These are phyloP conservation scores for Luffa aegyptiaca DNA, from an alignment of 306 rosid species.

Conservation along the genomic window DNA sequence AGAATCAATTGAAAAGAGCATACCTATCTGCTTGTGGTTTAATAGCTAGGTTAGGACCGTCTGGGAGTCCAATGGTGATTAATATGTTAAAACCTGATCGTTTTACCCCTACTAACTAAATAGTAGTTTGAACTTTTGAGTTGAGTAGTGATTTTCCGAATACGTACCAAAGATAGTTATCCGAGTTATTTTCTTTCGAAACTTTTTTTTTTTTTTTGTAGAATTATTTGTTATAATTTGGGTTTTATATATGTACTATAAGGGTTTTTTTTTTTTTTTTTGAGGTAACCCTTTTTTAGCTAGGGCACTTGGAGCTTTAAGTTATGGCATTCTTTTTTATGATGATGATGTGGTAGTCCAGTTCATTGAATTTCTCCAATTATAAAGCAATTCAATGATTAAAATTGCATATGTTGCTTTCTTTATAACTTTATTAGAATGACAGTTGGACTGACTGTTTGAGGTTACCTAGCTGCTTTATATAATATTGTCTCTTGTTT, in stretches of 20 bases:
- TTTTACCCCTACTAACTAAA: neutral
- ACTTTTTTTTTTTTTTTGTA: neutral
- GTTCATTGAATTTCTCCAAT: slow-evolving; percentile 8
- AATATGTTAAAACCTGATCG: no score
- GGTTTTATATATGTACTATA: neutral
- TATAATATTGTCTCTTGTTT: slow-evolving; percentile 9
- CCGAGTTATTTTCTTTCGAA: neutral
- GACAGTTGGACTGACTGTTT: slow-evolving; percentile 4
- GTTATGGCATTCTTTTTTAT: neutral
- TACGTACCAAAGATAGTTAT: no score
- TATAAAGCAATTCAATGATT: slow-evolving; percentile 8
- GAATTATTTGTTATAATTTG: neutral
- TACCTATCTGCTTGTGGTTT: neutral
- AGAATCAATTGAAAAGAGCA: neutral
- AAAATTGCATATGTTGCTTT: neutral
- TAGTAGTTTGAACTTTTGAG: neutral
- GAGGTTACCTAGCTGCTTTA: neutral
- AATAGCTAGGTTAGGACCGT: no score
- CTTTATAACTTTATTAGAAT: neutral
- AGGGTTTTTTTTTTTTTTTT: neutral
- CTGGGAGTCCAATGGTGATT: neutral
- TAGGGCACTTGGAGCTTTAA: neutral
- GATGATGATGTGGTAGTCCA: neutral
- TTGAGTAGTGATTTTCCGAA: neutral
- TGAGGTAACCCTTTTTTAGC: neutral